phyloP scores from a whole-genome alignment of 2,329 filamentous ascomycete species.

The Cytospora schulzeri region DNA sequence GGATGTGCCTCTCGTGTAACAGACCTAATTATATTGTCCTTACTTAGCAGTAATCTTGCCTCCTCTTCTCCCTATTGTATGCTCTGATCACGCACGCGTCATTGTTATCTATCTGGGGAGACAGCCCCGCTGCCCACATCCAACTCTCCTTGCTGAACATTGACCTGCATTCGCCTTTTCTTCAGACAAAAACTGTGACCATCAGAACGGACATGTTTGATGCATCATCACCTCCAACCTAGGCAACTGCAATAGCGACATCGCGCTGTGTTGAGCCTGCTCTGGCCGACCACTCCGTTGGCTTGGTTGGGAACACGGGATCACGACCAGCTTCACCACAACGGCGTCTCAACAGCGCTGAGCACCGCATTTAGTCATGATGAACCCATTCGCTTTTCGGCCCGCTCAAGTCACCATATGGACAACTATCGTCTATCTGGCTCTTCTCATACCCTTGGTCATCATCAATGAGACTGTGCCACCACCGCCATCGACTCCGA shows the following conservation, averaged over 20 bases:
- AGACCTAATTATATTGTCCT: neutral
- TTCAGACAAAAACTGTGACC: neutral
- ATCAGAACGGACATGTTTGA: conserved; percentile 1
- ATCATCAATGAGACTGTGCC: conserved; percentile 78
- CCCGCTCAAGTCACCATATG: conserved; percentile 81
- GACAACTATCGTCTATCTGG: conserved; percentile 74
- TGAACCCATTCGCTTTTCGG: conserved; percentile 73
- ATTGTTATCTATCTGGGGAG: conserved; percentile 5
- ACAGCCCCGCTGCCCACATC: neutral
- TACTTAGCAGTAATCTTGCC: neutral
- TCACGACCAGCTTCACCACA: neutral
- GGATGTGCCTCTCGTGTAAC: neutral
- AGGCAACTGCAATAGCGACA: neutral
- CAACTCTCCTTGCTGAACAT: neutral
- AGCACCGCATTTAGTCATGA: conserved; percentile 25
- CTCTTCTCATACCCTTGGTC: conserved; percentile 71
- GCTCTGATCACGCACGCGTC: conserved; percentile 9
- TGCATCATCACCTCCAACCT: neutral
- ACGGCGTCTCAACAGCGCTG: neutral
- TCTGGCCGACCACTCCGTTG: neutral
- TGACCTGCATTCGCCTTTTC: neutral
- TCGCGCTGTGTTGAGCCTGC: neutral
- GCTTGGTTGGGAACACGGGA: neutral
- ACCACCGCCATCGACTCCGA: conserved; percentile 54
- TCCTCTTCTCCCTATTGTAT: neutral